Evolutionary conservation across 208 protist genomes (phyloP).

Genomic region (Leishmania aethiopica): DNA sequence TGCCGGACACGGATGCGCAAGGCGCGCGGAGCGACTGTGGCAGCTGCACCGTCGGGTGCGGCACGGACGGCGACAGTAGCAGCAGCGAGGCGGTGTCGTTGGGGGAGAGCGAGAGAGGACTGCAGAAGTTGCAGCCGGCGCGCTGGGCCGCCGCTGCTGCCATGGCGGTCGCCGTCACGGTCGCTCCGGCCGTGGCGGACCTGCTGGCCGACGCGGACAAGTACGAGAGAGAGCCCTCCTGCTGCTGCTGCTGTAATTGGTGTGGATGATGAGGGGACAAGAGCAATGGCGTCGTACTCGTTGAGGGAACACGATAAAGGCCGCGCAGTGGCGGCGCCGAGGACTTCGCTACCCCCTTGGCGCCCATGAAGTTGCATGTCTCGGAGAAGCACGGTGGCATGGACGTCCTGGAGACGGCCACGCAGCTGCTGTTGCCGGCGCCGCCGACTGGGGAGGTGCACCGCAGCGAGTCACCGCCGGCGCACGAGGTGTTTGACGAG

Average conservation of each 20-base stretch:
- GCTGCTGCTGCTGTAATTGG: neutral
- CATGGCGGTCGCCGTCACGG: neutral
- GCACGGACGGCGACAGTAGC: neutral
- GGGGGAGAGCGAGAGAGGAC: conserved; percentile 19
- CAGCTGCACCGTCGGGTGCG: neutral
- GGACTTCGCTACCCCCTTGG: neutral
- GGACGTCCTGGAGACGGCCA: neutral
- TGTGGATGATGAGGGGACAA: neutral
- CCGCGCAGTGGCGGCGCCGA: neutral
- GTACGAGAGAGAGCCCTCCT: conserved; percentile 6
- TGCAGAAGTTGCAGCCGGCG: conserved; percentile 2
- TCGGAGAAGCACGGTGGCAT: neutral
- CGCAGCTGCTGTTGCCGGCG: neutral
- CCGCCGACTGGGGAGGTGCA: conserved; percentile 2
- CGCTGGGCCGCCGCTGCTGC: neutral
- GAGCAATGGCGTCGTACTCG: neutral
- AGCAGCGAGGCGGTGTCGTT: conserved; percentile 7
- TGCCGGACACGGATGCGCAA: neutral
- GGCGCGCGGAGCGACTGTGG: neutral
- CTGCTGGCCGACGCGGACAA: conserved; percentile 10
- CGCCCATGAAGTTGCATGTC: neutral
- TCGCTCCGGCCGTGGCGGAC: neutral
- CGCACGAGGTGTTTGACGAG: neutral
- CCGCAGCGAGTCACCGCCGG: conserved; percentile 7
- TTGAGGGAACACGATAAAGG: neutral